Percentiles rank a stretch among this genome's conserved stretches.
These are phyloP conservation scores for Tillandsia fasciculata DNA, from an alignment of 176 grass and related monocot species.

Conservation along the genomic window DNA sequence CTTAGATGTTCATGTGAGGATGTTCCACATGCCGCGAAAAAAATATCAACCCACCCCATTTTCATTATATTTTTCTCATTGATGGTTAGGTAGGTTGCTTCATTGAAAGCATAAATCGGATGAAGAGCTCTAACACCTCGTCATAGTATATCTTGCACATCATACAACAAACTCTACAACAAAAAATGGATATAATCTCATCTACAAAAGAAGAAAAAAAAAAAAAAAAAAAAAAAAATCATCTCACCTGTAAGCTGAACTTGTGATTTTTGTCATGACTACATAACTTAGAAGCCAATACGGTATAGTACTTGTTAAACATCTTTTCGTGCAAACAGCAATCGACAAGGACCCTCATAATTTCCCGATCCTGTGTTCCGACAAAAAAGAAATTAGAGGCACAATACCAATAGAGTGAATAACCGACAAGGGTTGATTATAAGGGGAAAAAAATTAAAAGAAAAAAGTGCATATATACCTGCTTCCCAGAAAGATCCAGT, in stretches of 20 bases:
- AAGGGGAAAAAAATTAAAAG: neutral
- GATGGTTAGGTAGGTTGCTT: no score
- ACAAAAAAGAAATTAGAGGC: slow-evolving; percentile 1
- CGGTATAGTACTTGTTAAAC: slow-evolving; percentile 86
- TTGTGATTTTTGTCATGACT: slow-evolving; percentile 90
- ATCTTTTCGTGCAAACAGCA: slow-evolving; percentile 93
- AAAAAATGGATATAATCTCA: neutral
- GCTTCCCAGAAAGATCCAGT: slow-evolving; percentile 77
- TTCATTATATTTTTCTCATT: no score
- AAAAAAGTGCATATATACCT: slow-evolving; percentile 23
- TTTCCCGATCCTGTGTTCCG: slow-evolving; percentile 66
- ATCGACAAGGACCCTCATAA: slow-evolving; percentile 85
- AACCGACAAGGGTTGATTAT: neutral
- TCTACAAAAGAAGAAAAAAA: neutral
- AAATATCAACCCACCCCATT: no score
- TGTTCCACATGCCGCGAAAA: no score
- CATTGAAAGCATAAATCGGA: no score
- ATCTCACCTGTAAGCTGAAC: slow-evolving; percentile 73
- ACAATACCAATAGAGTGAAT: neutral
- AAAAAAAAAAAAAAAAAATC: neutral
- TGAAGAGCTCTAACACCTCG: no score
- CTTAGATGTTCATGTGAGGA: no score
- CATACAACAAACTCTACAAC: neutral
- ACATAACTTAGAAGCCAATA: slow-evolving; percentile 87
- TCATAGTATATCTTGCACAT: no score